Base-by-base conservation (phyloP, 495 filamentous ascomycete species). In the Rusavskia elegans region DNA sequence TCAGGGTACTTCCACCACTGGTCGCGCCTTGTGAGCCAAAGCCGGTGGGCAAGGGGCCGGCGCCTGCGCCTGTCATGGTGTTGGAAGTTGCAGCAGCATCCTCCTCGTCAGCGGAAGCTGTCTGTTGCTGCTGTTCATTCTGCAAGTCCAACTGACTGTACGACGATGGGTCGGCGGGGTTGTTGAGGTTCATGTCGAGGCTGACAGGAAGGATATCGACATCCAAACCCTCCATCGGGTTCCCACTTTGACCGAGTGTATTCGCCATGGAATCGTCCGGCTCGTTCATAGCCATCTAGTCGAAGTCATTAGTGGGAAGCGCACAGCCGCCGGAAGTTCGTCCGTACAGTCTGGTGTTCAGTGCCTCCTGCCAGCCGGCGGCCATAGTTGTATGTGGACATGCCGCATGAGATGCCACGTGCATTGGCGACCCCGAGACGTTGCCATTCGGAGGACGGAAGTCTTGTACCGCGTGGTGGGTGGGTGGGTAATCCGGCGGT, bases 1-100 rank as follows among this genome's bases (percentile, higher is more conserved):
- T 88, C 59, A 90, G 65, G 9, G 80, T 80, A 64, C 80, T 88
- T 40, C 71, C 77, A 45, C 69, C 69, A 36, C 67, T 67, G 41
- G 68, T 60, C 35, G 65, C 59, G 41, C 66, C 66, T 50, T 76
- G 74, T 51, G 71, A 62, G 25, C 70, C 72, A 64, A 74, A 78
- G 42, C 76, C 67, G 16, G 75, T 74, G 21, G 73, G 76, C 32
- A 75, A 65, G 30, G 77, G 78, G 21, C 78, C 77, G 35, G 75
- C 76, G 23, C 77, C 77, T 6, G 65, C 71, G 14, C 71, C 71
- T 37, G 61, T 65, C 60, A 70, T 67, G 30, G 63, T 55, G 30
- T 53, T 55, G 11, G 52, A 45, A 29, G 20, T 36, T 7, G 57
- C 36, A 32, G 53, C 27, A 14, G 53, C 51, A 39, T 61, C 50